Base-by-base conservation (phyloP, 2,329 filamentous ascomycete genomes). In the Aureobasidium lini region DNA sequence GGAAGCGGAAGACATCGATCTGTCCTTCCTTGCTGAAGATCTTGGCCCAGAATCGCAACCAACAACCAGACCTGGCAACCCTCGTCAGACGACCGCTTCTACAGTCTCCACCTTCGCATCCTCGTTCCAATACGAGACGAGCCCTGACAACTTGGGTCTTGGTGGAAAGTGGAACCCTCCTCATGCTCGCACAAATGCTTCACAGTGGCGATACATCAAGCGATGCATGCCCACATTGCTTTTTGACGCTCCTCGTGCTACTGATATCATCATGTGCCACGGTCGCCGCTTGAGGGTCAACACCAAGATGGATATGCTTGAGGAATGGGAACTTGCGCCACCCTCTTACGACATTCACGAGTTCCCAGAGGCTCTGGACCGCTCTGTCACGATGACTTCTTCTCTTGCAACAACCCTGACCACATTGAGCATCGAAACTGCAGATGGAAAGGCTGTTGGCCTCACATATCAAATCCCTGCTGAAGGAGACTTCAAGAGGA, bases 141-240 rank as follows among this genome's bases (percentile, higher is more conserved):
- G 34, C 11, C 62, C 65, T 3, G 64, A 66, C 18, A 71, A 72
- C 59, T 70, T 72, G 61, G 64, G 59, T 48, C 48, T 46, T 15
- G 60, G 64, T 9, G 67, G 69, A n/a, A 73, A 73, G 61, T 73
- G 71, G 72, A 67, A 60, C 40, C 70, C 64, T 23, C 68, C 59
- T 49, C 70, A 67, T 66, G 68, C 60, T 63, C 71, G 69, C 7
- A 68, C 71, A 1, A 60, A 67, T 9, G 66, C 70, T 5, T 75
- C 77, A 56, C 63, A 68, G 13, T 69, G 74, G 40, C 74, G 77
- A 57, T 79, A 79, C 68, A 73, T 76, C 56, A 72, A 74, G 6
- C 73, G 77, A 32, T 79, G 77, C 63, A 73, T 76, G 53, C 77
- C 77, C 1, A 68, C 77, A 6, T 66, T 80, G 11, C 70, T 74